A percentile compares a stretch with the other conserved stretches of the same genome.
These are phyloP conservation scores for Garcileccinum viscosum DNA, from an alignment of 1,284 basidiomycete species.

Conservation along the genomic window DNA sequence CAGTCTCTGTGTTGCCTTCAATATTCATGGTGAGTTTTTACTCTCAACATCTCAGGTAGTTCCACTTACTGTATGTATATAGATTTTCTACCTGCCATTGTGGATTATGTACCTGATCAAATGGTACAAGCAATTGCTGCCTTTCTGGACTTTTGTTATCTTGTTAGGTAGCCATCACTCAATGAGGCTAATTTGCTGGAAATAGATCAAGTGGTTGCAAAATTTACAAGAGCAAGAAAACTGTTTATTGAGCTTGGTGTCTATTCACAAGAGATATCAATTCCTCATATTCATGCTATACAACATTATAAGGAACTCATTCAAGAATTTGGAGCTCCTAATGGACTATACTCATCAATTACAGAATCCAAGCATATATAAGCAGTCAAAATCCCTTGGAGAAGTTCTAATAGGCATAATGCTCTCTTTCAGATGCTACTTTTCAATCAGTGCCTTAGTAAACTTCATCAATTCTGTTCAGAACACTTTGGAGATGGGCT, in stretches of 20 bases:
- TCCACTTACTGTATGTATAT: too few species aligned
- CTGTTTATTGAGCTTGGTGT: background rate
- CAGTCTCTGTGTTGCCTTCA: too few species aligned
- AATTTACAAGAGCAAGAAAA: background rate
- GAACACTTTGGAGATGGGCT: background rate
- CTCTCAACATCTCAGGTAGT: too few species aligned
- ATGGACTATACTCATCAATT: background rate
- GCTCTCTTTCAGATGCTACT: background rate
- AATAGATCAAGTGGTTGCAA: background rate
- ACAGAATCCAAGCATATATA: background rate
- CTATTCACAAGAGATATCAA: background rate
- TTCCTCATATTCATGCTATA: background rate
- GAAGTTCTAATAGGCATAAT: background rate
- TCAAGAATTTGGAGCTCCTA: background rate
- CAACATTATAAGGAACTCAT: background rate
- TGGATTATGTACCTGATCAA: conserved; percentile 9
- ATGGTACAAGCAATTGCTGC: conserved; percentile 14
- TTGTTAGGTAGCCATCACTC: background rate
- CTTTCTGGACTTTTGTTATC: conserved; percentile 20
- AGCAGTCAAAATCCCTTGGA: background rate
- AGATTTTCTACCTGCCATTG: too few species aligned
- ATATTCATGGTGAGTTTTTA: too few species aligned
- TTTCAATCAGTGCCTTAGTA: background rate
- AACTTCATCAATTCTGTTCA: background rate
- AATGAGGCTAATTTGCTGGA: background rate